A percentile compares a stretch with the other conserved stretches of the same genome.
These are phyloP conservation scores for Trypanosoma scelopori DNA, from an alignment of 208 protist genomes.

Conservation along the genomic window DNA sequence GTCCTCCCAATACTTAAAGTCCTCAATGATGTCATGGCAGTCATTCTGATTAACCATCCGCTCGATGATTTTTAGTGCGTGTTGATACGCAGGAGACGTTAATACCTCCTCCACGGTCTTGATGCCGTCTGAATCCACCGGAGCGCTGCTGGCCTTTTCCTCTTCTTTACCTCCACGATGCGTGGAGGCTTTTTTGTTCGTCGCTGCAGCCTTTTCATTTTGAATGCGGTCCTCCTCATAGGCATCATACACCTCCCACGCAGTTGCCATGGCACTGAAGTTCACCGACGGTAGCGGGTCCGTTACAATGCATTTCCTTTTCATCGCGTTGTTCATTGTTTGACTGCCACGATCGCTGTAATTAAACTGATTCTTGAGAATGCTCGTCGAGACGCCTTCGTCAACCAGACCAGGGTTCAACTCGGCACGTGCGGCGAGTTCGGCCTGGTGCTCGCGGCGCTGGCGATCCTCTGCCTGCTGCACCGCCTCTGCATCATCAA, in stretches of 20 bases:
- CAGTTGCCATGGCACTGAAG: constrained; percentile 87
- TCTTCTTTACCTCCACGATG: constrained; percentile 80
- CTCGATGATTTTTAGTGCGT: constrained; percentile 92
- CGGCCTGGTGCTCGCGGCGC: constrained; percentile 69
- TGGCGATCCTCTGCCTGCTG: constrained; percentile 86
- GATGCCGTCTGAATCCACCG: constrained; percentile 30
- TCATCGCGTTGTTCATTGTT: constrained; percentile 92
- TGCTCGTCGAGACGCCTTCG: constrained; percentile 81
- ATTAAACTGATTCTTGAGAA: constrained; percentile 98
- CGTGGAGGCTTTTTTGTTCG: constrained; percentile 62
- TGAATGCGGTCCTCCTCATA: constrained; percentile 93
- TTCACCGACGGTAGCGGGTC: constrained; percentile 91
- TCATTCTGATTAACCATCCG: constrained; percentile 98
- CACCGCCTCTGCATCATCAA: constrained; percentile 83
- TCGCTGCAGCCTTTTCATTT: constrained; percentile 67
- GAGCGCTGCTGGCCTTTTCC: constrained; percentile 32
- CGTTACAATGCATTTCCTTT: constrained; percentile 84
- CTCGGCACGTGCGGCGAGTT: constrained; percentile 74
- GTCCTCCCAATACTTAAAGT: constrained; percentile 98
- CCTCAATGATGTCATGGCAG: constrained; percentile 95
- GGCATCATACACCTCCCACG: constrained; percentile 96
- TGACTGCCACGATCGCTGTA: constrained; percentile 96
- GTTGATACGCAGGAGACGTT: constrained; percentile 48
- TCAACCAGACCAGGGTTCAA: constrained; percentile 85
- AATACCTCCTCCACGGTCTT: constrained; percentile 65